Percentiles rank a stretch among this genome's conserved stretches.
These are phyloP conservation scores for Yamadazyma atmosphaerica DNA, from an alignment of 1,139 yeast genomes.

Conservation along the genomic window DNA sequence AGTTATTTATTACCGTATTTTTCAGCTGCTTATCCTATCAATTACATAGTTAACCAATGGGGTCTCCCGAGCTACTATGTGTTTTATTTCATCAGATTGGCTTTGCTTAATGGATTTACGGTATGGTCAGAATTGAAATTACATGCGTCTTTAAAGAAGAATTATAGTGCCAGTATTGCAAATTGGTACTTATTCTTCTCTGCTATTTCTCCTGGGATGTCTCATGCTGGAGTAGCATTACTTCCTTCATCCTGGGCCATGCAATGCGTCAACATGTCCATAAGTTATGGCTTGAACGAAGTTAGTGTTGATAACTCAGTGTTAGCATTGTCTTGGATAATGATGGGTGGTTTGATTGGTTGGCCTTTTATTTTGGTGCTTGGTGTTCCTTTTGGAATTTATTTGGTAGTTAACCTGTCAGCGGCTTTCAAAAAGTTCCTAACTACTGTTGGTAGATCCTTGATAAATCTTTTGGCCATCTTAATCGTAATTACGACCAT, in stretches of 20 bases:
- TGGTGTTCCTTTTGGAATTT: slow-evolving; percentile 57
- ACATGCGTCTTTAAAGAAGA: slow-evolving; percentile 41
- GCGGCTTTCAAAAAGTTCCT: slow-evolving; percentile 13
- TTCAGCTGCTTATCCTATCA: slow-evolving; percentile 33
- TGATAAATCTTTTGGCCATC: slow-evolving; percentile 25
- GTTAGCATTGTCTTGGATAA: slow-evolving; percentile 49
- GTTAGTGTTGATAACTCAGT: slow-evolving; percentile 16
- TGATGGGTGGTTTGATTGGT: slow-evolving; percentile 75
- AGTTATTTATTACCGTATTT: slow-evolving; percentile 58
- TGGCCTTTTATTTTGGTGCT: slow-evolving; percentile 88
- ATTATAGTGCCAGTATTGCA: slow-evolving; percentile 38
- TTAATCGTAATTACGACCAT: slow-evolving; percentile 25
- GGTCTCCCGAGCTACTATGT: slow-evolving; percentile 30
- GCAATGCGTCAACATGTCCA: slow-evolving; percentile 61
- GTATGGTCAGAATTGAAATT: slow-evolving; percentile 55
- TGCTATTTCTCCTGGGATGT: slow-evolving; percentile 61
- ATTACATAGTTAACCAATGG: slow-evolving; percentile 13
- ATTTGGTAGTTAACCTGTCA: slow-evolving; percentile 18
- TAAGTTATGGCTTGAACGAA: slow-evolving; percentile 36
- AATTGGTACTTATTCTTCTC: slow-evolving; percentile 58
- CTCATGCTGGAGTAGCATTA: slow-evolving; percentile 82
- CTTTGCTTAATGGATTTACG: slow-evolving; percentile 53
- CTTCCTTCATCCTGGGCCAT: slow-evolving; percentile 88
- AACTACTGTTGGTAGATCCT: slow-evolving; percentile 18
- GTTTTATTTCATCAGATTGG: slow-evolving; percentile 57